Conservation (phyloP, 2,329 filamentous ascomycete species). For the Venturia nashicola region DNA sequence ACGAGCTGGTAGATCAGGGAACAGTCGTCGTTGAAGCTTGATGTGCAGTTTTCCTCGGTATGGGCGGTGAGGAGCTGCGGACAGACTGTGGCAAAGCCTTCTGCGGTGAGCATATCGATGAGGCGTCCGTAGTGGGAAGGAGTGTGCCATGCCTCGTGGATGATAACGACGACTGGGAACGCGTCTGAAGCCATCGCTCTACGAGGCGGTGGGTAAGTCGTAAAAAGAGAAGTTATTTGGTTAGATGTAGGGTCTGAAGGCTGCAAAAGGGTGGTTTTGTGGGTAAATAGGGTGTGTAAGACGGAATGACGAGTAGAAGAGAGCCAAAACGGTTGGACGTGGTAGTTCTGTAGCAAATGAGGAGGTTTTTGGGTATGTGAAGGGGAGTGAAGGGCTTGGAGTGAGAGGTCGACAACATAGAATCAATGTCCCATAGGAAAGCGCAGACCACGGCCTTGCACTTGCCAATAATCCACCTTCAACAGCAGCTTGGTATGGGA, state of each 20-base stretch:
- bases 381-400: background rate
- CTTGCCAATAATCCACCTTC: background rate
- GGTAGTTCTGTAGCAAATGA: background rate
- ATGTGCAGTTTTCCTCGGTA: background rate
- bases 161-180: background rate
- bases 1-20: background rate
- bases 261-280: background rate
- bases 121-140: background rate
- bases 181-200: background rate
- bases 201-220: background rate
- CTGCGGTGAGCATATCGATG: conserved; percentile 2
- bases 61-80: conserved; percentile 1
- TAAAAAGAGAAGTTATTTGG: background rate
- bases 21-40: conserved; percentile 5
- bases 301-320: background rate
- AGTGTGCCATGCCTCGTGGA: conserved; percentile 6
- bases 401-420: background rate
- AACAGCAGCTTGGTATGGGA: background rate
- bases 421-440: background rate
- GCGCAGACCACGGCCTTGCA: background rate
- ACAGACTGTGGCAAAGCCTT: conserved; percentile 3
- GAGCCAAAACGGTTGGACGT: background rate
- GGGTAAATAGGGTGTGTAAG: background rate
- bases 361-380: background rate
- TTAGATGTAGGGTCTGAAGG: background rate